Evolutionary conservation across 495 filamentous ascomycete genomes (phyloP).

Genomic region (Aspergillus bridgeri): DNA sequence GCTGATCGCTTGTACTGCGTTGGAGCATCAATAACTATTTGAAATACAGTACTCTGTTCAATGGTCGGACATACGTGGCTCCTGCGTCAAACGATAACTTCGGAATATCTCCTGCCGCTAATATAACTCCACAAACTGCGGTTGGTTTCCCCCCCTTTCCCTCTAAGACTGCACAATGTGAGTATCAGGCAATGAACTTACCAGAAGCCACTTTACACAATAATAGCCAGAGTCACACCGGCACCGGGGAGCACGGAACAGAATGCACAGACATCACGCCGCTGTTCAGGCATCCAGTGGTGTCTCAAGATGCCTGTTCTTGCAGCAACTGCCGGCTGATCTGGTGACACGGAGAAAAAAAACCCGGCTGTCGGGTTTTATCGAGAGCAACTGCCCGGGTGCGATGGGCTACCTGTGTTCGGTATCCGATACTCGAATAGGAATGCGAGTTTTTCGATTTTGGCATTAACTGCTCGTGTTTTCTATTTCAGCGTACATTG

Average conservation of each 20-base stretch:
- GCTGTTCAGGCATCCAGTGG: constrained; percentile 1
- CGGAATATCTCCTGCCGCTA: too few relatives aligned
- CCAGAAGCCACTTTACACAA: not conserved
- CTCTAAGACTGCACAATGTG: not conserved
- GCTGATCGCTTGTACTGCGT: too few relatives aligned
- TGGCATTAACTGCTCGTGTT: not conserved
- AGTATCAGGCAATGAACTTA: not conserved
- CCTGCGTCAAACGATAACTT: too few relatives aligned
- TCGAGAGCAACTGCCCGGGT: not conserved
- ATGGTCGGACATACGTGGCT: too few relatives aligned
- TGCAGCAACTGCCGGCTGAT: not conserved
- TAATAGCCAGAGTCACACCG: not conserved
- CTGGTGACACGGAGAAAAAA: not conserved
- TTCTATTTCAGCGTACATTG: not conserved
- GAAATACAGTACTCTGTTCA: too few relatives aligned
- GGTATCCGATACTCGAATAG: not conserved
- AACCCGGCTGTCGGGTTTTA: not conserved
- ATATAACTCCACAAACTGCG: not conserved
- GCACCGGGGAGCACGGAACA: not conserved
- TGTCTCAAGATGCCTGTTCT: not conserved
- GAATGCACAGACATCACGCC: constrained; percentile 11
- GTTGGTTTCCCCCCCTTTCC: too few relatives aligned
- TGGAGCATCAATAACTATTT: too few relatives aligned
- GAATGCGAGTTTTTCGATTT: not conserved
- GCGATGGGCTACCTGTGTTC: not conserved